phyloP scores from a whole-genome alignment of 2,329 filamentous ascomycete genomes.

The Helicocarpus griseus region DNA sequence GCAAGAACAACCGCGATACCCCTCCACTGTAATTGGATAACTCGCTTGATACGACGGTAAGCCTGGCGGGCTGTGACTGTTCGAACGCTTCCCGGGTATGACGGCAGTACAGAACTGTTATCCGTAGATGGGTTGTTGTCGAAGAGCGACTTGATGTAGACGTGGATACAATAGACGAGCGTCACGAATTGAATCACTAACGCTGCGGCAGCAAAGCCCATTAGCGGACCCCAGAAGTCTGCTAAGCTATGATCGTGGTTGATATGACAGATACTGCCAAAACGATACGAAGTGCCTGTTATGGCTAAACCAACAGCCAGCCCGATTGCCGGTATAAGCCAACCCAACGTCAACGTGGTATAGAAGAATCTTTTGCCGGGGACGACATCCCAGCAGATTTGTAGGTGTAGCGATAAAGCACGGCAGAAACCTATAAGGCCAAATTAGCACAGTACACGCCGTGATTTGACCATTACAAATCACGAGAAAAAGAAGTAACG shows the following conservation, averaged over 20 bases:
- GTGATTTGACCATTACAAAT: neutral
- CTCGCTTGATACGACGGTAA: slow-evolving; percentile 74
- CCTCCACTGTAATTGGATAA: slow-evolving; percentile 88
- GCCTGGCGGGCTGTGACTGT: slow-evolving; percentile 80
- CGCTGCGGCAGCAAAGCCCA: slow-evolving; percentile 66
- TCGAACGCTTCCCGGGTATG: slow-evolving; percentile 64
- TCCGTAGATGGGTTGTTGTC: slow-evolving; percentile 63
- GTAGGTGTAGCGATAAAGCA: slow-evolving; percentile 83
- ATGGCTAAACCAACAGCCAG: slow-evolving; percentile 67
- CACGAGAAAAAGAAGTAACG: slow-evolving; percentile 15
- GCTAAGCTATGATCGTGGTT: slow-evolving; percentile 77
- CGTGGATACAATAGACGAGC: slow-evolving; percentile 84
- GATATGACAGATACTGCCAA: slow-evolving; percentile 86
- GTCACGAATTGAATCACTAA: slow-evolving; percentile 76
- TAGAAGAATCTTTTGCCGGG: slow-evolving; percentile 87
- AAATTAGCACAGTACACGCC: neutral
- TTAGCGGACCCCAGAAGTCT: slow-evolving; percentile 82
- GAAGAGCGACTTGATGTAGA: slow-evolving; percentile 76
- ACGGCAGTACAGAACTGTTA: slow-evolving; percentile 60
- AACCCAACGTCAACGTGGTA: slow-evolving; percentile 67
- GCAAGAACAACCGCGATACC: slow-evolving; percentile 83
- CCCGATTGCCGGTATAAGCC: slow-evolving; percentile 70
- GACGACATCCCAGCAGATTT: slow-evolving; percentile 94
- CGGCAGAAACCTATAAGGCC: slow-evolving; percentile 59
- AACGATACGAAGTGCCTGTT: slow-evolving; percentile 89